Evolutionary conservation across 2,329 filamentous ascomycete genomes (phyloP), one percentile per base, ranked within the genome.

Genomic region (Colletotrichum truncatum): DNA sequence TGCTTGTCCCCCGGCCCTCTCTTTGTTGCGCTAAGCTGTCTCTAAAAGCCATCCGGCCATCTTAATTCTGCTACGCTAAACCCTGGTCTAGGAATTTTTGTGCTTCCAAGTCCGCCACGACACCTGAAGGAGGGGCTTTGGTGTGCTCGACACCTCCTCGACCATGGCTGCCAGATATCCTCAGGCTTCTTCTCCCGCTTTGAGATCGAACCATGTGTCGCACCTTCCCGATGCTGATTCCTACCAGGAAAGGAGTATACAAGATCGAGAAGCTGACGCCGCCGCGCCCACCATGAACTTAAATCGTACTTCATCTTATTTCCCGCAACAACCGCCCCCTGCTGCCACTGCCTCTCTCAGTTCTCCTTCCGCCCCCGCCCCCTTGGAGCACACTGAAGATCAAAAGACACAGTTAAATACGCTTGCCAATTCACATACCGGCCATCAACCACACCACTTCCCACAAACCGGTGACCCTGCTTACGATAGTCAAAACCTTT

Each of bases 401-500:
- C 46, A 67, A 53, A 56, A 64, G 23, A 67, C 68, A 11, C 64
- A 58, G 12, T 52, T 64, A 38, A 70, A 71, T 55, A 70, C 70
- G 23, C 26, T 68, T 14, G 68, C 69, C 30, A 71, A 70, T 54
- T 63, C 69, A 6, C 34, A 67, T 26, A 32, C 18, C 18, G 38
- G n/a, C 12, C 48, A 54, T 12, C 46, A 53, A 18, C 23, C 32
- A 11, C 46, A 38, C 12, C 39, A 34, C 48, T 26, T 43, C 11
- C 26, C 59, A 28, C 16, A 23, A 61, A 48, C 52, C 45, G 23
- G 26, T 14, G 41, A 49, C 30, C 14, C 8, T 23, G 26, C 48
- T 28, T 36, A 62, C 32, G 58, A 45, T 23, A 36, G 7, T 18
- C 43, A 43, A 12, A 49, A 48, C 28, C 21, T 14, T 26, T 12